Conservation (phyloP, 176 grass and related monocot genomes). For the Zizania latifolia region DNA sequence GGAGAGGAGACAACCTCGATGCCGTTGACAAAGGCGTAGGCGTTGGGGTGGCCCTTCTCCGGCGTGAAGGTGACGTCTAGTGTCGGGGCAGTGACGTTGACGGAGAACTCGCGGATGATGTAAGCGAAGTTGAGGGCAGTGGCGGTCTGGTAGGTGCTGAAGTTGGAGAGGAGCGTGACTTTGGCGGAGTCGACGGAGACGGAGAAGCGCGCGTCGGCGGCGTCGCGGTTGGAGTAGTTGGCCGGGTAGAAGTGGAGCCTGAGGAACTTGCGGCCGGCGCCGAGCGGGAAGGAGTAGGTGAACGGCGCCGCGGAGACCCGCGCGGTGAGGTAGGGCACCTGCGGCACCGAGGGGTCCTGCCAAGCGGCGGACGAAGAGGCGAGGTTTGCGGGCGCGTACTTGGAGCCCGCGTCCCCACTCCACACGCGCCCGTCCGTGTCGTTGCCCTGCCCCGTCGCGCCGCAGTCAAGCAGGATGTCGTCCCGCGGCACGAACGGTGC, state of each 20-base stretch:
- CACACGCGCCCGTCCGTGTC: conserved; percentile 53
- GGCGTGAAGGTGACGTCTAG: conserved; percentile 86
- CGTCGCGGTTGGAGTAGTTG: conserved; percentile 43
- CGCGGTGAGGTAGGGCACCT: conserved; percentile 67
- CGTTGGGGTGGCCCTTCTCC: conserved; percentile 37
- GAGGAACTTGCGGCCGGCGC: conserved; percentile 66
- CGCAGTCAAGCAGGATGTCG: conserved; percentile 78
- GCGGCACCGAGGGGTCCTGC: conserved; percentile 59
- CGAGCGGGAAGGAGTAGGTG: conserved; percentile 87
- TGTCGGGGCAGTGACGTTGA: too few species aligned
- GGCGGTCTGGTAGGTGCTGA: conserved; percentile 64
- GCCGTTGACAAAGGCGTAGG: conserved; percentile 86
- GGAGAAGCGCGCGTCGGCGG: conserved; percentile 65
- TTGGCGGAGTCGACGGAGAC: conserved; percentile 41
- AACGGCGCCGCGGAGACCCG: conserved; percentile 54
- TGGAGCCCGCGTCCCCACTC: conserved; percentile 49
- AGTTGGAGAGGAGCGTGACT: conserved; percentile 66
- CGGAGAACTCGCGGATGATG: conserved; percentile 56
- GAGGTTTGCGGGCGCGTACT: conserved; percentile 49
- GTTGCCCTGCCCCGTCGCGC: conserved; percentile 42
- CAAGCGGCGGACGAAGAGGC: not conserved
- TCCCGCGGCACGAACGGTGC: conserved; percentile 50
- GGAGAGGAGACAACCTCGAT: too few species aligned
- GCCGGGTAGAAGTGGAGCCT: conserved; percentile 77
- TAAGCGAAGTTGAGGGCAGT: conserved; percentile 43